Percentiles rank a stretch among this genome's conserved stretches.
Conservation (phyloP, 805 yeast species). For the Saturnispora hagleri region DNA sequence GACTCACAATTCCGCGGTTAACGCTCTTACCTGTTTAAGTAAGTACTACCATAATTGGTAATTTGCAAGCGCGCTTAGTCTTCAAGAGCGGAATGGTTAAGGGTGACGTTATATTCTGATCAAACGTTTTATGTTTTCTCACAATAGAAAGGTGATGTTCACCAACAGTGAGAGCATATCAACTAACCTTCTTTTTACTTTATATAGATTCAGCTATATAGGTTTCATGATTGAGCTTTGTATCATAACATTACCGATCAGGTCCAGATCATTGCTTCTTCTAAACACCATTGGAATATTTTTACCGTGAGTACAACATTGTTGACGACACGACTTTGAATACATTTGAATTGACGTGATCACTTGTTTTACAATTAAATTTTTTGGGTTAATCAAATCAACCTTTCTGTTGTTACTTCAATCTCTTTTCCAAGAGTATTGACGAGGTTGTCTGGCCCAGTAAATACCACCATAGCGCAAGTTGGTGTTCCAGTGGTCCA, state of each 20-base stretch:
- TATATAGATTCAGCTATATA: too few species aligned
- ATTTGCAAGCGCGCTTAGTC: constrained; percentile 14
- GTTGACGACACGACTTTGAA: too few species aligned
- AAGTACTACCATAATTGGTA: constrained; percentile 5
- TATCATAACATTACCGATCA: too few species aligned
- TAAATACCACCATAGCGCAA: constrained; percentile 58
- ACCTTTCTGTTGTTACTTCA: constrained; percentile 14
- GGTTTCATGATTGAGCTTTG: too few species aligned
- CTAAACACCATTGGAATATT: too few species aligned
- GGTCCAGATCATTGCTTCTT: too few species aligned
- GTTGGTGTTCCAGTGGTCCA: constrained; percentile 62
- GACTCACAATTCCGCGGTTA: constrained; percentile 26
- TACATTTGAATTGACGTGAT: background rate
- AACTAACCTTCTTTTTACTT: too few species aligned
- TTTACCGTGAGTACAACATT: too few species aligned
- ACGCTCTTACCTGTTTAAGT: constrained; percentile 22
- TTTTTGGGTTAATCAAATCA: background rate
- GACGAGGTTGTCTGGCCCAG: constrained; percentile 40
- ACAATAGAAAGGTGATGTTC: background rate
- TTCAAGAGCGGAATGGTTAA: background rate
- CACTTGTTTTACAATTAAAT: background rate
- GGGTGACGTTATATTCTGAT: background rate
- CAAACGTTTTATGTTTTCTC: background rate
- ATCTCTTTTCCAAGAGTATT: constrained; percentile 50
- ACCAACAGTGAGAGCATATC: too few species aligned